Evolutionary conservation across 2,329 filamentous ascomycete species (phyloP), one percentile per base, ranked within the genome.

Genomic region (Leptodontidium sp.): DNA sequence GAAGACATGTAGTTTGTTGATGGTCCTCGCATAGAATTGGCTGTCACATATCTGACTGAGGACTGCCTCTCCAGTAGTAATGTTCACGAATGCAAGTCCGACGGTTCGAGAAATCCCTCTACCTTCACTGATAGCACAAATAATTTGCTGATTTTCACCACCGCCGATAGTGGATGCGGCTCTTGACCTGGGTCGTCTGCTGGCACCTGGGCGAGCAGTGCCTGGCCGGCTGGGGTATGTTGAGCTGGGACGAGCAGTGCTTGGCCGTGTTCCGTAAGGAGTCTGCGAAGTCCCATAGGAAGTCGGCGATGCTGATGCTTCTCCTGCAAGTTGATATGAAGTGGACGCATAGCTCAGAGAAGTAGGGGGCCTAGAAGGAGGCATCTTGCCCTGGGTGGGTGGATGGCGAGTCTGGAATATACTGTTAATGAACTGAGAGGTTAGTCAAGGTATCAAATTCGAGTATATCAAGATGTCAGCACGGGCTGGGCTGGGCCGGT

Each of bases 41-140:
- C 91, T 97, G 79, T 98, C 95, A 77, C 91, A 94, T 72, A 98
- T 95, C 76, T 98, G 93, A 77, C 93, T 97, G 49, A 98, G 85
- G 35, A 94, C 88, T 17, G 89, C 92, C 80, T 97, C 93, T 49
- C 91, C 92, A 2, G 93, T 94, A 52, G 93, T 90, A 2, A 97
- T 84, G 76, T 98, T 97, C 77, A 98, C 84, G 76, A 98, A 94
- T 2, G 93, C 93, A 50, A 97, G 84, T 0, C 95, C 94, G 1
- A 98, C 90, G 0, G 90, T 91, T 0, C 94, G 93, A 26, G 92
- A 90, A 4, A 97, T 87, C 5, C 93, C 93, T n/a, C 94, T 91
- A 53, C 93, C 93, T 78, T 98, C 94, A 75, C 89, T 93, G 61
- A 98, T 81, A 4, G 95, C 94, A 79, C 95, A 98, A n/a, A 98